A percentile compares a stretch with the other conserved stretches of the same genome.
Evolutionary conservation across 1,284 basidiomycete genomes (phyloP).

Genomic region (Ganoderma meredithae): DNA sequence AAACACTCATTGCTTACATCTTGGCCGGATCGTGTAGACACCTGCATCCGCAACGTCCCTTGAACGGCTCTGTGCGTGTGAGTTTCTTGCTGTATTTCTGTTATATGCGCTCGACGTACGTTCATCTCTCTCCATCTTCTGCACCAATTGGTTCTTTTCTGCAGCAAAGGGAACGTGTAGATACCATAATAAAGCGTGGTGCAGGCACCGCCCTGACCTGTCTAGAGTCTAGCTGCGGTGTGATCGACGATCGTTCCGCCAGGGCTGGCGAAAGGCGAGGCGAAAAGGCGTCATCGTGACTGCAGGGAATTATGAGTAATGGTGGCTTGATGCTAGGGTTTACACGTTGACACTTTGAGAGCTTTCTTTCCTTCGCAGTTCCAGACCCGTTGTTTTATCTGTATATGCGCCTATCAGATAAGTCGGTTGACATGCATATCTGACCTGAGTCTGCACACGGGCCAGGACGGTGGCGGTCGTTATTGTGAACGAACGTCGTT

Average conservation of each 20-base stretch:
- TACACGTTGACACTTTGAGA: neutral
- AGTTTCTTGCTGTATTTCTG: slow-evolving; percentile 17
- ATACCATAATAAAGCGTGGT: slow-evolving; percentile 26
- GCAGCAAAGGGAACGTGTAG: slow-evolving; percentile 7
- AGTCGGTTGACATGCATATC: neutral
- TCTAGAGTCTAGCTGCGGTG: neutral
- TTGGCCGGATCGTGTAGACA: slow-evolving; percentile 13
- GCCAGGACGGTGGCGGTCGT: neutral
- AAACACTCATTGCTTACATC: slow-evolving; percentile 13
- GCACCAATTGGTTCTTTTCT: neutral
- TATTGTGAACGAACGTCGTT: neutral
- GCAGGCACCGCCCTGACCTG: slow-evolving; percentile 20
- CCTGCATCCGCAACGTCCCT: slow-evolving; percentile 9
- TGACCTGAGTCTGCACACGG: neutral
- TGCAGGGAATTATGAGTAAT: neutral
- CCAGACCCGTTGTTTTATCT: neutral
- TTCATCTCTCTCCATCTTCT: neutral
- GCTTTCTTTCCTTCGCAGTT: neutral
- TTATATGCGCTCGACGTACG: slow-evolving; percentile 6
- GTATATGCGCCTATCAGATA: neutral
- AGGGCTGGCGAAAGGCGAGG: neutral
- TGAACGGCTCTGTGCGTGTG: slow-evolving; percentile 4
- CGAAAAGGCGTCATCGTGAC: neutral
- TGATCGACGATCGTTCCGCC: neutral
- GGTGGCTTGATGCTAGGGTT: neutral